Base-by-base conservation (phyloP, 257 asterid genomes). In the Asclepias syriaca region DNA sequence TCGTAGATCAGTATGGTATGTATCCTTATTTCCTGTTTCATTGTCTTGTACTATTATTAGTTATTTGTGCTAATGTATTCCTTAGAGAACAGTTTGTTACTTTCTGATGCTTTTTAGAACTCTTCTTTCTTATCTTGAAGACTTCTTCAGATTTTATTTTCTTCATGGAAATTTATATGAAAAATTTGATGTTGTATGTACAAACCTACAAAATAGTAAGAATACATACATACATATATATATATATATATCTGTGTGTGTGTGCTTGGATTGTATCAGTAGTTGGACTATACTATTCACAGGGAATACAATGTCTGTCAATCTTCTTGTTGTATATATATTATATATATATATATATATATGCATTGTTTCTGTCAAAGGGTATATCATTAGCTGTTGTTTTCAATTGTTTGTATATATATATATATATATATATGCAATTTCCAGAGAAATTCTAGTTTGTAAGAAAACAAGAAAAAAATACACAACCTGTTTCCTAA, bases 51-150 rank as follows among this genome's bases (percentile, higher is more conserved):
- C 39, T 15, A 57, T 29, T 16, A 34, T 34, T 18, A 29, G 34
- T 67, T 60, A 51, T 51, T 63, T 51, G 21, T 37, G 64, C 56
- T 46, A 73, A 21, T 32, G 45, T 63, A 73, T 51, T 39, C 27
- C 49, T 11, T 65, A 67, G 53, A 21, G 65, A 75, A 68, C 69
- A 56, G 2, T 51, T 51, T 19, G 32, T 46, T 8, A 5, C 70
- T 8, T 51, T 50, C 18, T 8, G 66, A 65, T 75, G 56, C n/a
- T 68, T 34, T 46, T 34, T 46, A 54, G 27, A 56, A 59, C 19
- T 8, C 27, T 51, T 34, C 10, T 51, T 19, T 51, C 16, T 16
- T 14, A 59, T 32, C 63, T 34, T 46, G 53, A 19, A 32, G 70
- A 32, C 22, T 24, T 16, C 60, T 16, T 16, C 21, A 11, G 21